These are phyloP conservation scores for Saccharomycopsis sp. DNA, from an alignment of 805 yeast genomes.

Conservation along the genomic window DNA sequence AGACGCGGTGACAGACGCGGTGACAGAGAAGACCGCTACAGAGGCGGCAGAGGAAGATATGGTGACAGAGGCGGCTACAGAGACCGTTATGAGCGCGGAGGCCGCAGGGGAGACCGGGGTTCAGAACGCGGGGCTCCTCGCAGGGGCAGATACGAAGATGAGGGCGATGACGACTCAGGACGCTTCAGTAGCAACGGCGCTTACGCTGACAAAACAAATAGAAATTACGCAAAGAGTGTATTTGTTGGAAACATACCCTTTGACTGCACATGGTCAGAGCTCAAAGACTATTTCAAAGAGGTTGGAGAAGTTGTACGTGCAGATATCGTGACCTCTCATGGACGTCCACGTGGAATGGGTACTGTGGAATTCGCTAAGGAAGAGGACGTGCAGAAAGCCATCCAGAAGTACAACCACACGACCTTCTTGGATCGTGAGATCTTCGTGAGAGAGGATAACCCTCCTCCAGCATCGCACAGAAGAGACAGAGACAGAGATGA, in stretches of 20 bases:
- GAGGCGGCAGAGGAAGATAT: slow-evolving; percentile 29
- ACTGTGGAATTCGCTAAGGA: slow-evolving; percentile 73
- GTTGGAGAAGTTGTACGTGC: slow-evolving; percentile 70
- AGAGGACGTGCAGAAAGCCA: slow-evolving; percentile 66
- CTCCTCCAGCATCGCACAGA: slow-evolving; percentile 50
- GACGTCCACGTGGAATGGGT: slow-evolving; percentile 84
- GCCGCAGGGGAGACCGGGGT: slow-evolving; percentile 27
- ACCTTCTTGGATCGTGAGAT: slow-evolving; percentile 67
- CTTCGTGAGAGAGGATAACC: slow-evolving; percentile 86
- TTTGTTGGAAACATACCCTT: slow-evolving; percentile 73
- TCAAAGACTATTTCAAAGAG: slow-evolving; percentile 51
- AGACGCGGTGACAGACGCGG: slow-evolving; percentile 35
- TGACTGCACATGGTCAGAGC: slow-evolving; percentile 50
- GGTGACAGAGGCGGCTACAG: slow-evolving; percentile 29
- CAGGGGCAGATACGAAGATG: slow-evolving; percentile 23
- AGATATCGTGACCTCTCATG: slow-evolving; percentile 71
- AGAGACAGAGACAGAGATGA: slow-evolving; percentile 23
- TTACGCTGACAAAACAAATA: slow-evolving; percentile 35
- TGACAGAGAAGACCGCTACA: slow-evolving; percentile 34
- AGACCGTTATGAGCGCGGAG: slow-evolving; percentile 23
- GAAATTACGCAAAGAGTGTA: slow-evolving; percentile 63
- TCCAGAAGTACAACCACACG: slow-evolving; percentile 59
- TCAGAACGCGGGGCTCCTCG: slow-evolving; percentile 19
- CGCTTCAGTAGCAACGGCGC: slow-evolving; percentile 23
- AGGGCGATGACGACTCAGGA: slow-evolving; percentile 12